Conservation (phyloP, 495 filamentous ascomycete genomes). For the Aspergillus egyptiacus region DNA sequence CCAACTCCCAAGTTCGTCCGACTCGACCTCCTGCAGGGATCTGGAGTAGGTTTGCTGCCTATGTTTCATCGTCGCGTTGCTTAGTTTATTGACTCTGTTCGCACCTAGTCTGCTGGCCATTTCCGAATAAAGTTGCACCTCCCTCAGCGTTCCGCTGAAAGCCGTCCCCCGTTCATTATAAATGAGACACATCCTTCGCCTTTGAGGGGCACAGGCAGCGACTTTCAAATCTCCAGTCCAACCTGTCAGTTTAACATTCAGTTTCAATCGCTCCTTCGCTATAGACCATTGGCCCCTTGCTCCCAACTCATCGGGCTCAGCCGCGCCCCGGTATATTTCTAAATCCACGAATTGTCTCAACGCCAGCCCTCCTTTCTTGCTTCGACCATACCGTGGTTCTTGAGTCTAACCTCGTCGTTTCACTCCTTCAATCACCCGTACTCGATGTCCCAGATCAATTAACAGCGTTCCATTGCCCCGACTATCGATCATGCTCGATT, state of each 20-base stretch:
- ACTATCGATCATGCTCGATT: slow-evolving; percentile 22
- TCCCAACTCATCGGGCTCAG: slow-evolving; percentile 5
- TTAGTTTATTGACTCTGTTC: background rate
- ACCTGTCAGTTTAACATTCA: slow-evolving; percentile 20
- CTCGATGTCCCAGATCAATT: background rate
- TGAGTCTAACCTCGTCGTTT: background rate
- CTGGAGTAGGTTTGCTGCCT: no score
- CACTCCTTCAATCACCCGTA: background rate
- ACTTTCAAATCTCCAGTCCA: background rate
- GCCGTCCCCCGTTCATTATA: slow-evolving; percentile 10
- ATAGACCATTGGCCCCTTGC: slow-evolving; percentile 6
- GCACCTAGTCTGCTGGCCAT: background rate
- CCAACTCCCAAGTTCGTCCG: background rate
- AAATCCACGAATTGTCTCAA: slow-evolving; percentile 14
- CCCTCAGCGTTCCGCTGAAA: slow-evolving; percentile 21
- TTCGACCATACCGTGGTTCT: slow-evolving; percentile 5
- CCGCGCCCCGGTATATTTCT: slow-evolving; percentile 11
- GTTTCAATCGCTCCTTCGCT: slow-evolving; percentile 1
- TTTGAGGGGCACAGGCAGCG: slow-evolving; percentile 5
- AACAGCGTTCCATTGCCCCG: slow-evolving; percentile 5
- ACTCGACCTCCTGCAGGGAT: background rate
- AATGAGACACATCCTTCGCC: slow-evolving; percentile 8
- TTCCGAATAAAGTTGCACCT: slow-evolving; percentile 14
- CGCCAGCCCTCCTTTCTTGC: slow-evolving; percentile 14
- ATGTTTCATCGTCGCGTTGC: no score